A percentile compares a stretch with the other conserved stretches of the same genome.
These are phyloP conservation scores for Amaranthus palmeri DNA, from an alignment of 148 eudicot genomes.

Conservation along the genomic window DNA sequence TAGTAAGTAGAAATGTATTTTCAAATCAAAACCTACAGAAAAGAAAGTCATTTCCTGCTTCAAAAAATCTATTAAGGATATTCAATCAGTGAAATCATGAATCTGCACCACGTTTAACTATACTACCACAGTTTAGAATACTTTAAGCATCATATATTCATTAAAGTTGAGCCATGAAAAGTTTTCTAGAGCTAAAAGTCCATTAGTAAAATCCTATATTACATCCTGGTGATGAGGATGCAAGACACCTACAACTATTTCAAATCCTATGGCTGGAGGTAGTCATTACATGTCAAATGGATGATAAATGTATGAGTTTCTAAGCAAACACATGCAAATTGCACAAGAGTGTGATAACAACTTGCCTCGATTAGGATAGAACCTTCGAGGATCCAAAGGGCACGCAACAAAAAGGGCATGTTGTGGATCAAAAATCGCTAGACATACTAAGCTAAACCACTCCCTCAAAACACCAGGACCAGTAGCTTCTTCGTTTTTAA, in stretches of 20 bases:
- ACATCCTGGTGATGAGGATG: too few species aligned
- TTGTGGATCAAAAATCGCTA: constrained; percentile 74
- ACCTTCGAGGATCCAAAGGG: constrained; percentile 82
- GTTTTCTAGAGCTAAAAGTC: not conserved
- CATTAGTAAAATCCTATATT: not conserved
- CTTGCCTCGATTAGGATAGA: constrained; percentile 87
- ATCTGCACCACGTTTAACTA: too few species aligned
- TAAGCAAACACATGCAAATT: not conserved
- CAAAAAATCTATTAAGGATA: too few species aligned
- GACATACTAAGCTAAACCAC: constrained; percentile 89
- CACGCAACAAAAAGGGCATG: constrained; percentile 82
- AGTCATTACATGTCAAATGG: not conserved
- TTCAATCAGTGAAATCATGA: too few species aligned
- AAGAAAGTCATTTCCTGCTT: too few species aligned
- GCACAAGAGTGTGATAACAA: not conserved
- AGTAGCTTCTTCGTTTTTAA: constrained; percentile 90
- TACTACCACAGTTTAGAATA: too few species aligned
- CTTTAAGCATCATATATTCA: not conserved
- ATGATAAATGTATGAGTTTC: not conserved
- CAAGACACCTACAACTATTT: too few species aligned
- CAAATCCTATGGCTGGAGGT: too few species aligned
- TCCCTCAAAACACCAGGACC: constrained; percentile 94
- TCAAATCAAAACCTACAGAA: too few species aligned
- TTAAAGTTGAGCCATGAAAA: not conserved
- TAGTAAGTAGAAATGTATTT: too few species aligned